Base-by-base conservation (phyloP, 2,329 filamentous ascomycete species). In the Lizonia empirigonia region DNA sequence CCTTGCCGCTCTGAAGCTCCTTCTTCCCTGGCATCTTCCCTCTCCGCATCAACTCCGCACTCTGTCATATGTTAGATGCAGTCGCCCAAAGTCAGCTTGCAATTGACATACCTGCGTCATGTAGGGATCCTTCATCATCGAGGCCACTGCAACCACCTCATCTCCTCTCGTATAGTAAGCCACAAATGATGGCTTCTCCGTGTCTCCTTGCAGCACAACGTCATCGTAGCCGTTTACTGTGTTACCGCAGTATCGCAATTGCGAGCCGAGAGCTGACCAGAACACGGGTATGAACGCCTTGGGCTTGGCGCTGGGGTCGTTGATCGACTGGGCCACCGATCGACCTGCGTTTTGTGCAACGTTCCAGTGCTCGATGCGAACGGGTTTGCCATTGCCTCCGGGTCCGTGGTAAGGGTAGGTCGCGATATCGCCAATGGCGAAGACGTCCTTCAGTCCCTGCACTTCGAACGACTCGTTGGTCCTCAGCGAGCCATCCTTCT, bases 321-420 rank as follows among this genome's bases (percentile, higher is more conserved):
- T 82, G 67, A 99, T 96, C 63, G 89, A 84, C 44, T 80, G 80
- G 1, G 91, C 94, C 1, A 88, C 93, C 19, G 83, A 82, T 34
- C 93, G 89, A 2, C 94, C 94, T 1, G 90, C 81, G 67, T 97
- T 97, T 69, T 97, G 94, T 4, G 94, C 94, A 2, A 99, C 94
- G 74, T 97, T 93, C 94, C 94, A 99, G 73, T 99, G 94, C 79
- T 99, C 94, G 68, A 97, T 97, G 57, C 94, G 87, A 1, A 88
- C 84, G 15, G 82, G 81, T 35, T 80, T 81, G 56, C 89, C 90
- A 13, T 88, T 82, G 20, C 90, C 88, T 19, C 90, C 91, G 0
- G 94, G 94, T 1, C 94, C 94, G 71, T 90, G 83, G 78, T 99
- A 99, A 0, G 94, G 94, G 74, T 91, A 97, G 0, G 89, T 92